phyloP scores from a whole-genome alignment of 2,329 filamentous ascomycete genomes.

The Blastomyces gilchristii region DNA sequence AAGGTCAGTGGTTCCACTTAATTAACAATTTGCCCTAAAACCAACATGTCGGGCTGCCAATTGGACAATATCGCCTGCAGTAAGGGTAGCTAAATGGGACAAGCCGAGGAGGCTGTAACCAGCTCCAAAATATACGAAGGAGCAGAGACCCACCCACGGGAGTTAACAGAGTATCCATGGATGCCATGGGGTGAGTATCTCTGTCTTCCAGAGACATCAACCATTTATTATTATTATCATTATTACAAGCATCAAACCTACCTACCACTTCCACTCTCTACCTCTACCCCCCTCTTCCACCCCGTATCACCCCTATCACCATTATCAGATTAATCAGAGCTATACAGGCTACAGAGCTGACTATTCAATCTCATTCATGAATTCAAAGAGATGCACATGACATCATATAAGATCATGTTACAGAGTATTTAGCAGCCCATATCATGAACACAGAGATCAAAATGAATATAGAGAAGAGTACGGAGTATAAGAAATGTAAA shows the following conservation, averaged over 20 bases:
- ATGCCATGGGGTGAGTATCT: background rate
- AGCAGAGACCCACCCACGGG: background rate
- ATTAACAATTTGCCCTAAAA: background rate
- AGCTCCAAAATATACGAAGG: background rate
- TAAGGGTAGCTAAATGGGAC: background rate
- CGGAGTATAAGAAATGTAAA: too few relatives aligned
- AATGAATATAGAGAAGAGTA: too few relatives aligned
- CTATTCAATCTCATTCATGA: too few relatives aligned
- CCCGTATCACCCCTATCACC: rapidly evolving
- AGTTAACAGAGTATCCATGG: background rate
- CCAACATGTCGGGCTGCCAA: background rate
- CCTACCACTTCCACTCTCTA: too few relatives aligned
- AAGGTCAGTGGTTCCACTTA: background rate
- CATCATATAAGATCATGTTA: too few relatives aligned
- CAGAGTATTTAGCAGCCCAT: too few relatives aligned
- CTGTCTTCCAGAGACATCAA: background rate
- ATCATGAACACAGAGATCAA: too few relatives aligned
- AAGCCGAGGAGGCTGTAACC: background rate
- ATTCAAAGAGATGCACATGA: too few relatives aligned
- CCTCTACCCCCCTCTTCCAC: too few relatives aligned
- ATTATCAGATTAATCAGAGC: too few relatives aligned
- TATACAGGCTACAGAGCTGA: rapidly evolving
- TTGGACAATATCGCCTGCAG: background rate
- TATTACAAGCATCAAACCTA: too few relatives aligned
- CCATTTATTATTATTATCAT: background rate